These are phyloP conservation scores for Ramalina intermedia DNA, from an alignment of 495 filamentous ascomycete genomes.

Conservation along the genomic window DNA sequence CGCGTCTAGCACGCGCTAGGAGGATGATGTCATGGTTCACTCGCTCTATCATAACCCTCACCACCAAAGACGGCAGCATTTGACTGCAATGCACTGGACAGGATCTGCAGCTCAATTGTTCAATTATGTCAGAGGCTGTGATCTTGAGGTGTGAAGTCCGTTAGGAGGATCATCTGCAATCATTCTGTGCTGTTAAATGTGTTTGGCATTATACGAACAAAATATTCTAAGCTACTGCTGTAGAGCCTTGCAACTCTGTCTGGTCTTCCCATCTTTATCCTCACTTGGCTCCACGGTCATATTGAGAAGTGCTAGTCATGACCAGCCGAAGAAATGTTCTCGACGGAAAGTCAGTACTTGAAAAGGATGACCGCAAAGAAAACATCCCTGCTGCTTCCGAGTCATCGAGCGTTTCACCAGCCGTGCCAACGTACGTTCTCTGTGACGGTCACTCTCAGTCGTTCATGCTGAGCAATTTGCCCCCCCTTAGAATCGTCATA, in stretches of 20 bases:
- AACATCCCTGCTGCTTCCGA: not conserved
- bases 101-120: no score
- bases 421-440: constrained; percentile 54
- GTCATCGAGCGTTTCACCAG: constrained; percentile 41
- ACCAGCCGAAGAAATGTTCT: constrained; percentile 41
- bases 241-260: no score
- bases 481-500: constrained; percentile 56
- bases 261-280: no score
- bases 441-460: not conserved
- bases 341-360: constrained; percentile 36
- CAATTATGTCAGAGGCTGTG: no score
- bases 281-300: no score
- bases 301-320: constrained; percentile 25
- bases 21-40: not conserved
- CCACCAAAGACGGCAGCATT: no score
- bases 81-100: no score
- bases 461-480: constrained; percentile 8
- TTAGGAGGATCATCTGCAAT: no score
- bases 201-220: no score
- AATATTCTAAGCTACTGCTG: no score
- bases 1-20: not conserved
- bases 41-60: not conserved
- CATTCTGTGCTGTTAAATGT: no score
- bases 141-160: no score
- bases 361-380: constrained; percentile 35